Evolutionary conservation across 2,329 filamentous ascomycete species (phyloP), one percentile per base, ranked within the genome.

Genomic region (Cladosporium sp.): DNA sequence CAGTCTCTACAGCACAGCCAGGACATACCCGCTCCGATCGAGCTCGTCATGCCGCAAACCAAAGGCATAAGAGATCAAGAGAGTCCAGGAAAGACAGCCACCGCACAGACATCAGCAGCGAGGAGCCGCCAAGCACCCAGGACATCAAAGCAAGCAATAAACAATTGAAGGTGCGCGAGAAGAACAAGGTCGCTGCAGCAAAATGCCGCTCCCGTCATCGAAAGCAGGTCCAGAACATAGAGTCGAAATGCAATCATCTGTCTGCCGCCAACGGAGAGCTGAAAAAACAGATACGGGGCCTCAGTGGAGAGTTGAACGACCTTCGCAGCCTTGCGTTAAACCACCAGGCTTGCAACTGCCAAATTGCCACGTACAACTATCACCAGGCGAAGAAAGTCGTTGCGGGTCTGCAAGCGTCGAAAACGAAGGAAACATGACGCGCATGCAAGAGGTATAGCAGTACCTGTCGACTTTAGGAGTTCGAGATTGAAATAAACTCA

Each of bases 11-110:
- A 27, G 22, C 22, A 27, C 22, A 27, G 9, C 22, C 5, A 27
- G 22, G 9, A 27, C 9, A 27, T 9, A 9, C 4, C 22, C 22
- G 22, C 9, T 36, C 32, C 15, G 15, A 7, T 3, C 38, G 38
- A n/a, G 47, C 47, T 17, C 47, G 47, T 17, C 18, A 50, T 13
- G 47, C 47, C n/a, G 47, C 47, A 29, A 50, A 42, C 15, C 27
- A 43, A 29, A 17, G 38, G 17, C 47, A 50, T 22, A 36, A 7
- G 9, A 36, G 34, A 17, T 18, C 39, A 7, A 34, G 37, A 27
- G 29, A 38, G 8, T 20, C 29, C 4, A 24, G 30, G 4, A 34
- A 43, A 38, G 47, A 37, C 22, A 43, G 47, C 17, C 40, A 30
- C 12, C 38, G 36, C 4, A 20, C 9, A 20, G 32, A 30, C 1